These are phyloP conservation scores for Chiua virens DNA, from an alignment of 768 basidiomycete genomes.

Conservation along the genomic window DNA sequence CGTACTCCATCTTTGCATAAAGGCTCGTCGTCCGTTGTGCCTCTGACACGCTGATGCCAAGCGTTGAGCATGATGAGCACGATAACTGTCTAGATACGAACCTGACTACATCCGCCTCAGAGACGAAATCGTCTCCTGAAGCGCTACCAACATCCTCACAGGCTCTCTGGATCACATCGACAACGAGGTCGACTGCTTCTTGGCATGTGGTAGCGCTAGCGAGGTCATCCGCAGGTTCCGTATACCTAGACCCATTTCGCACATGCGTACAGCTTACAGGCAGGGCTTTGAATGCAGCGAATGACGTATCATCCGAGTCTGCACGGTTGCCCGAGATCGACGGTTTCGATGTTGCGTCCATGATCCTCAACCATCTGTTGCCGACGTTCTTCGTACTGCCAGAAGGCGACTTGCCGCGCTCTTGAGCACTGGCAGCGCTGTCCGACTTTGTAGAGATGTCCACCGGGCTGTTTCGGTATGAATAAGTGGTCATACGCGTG, in stretches of 20 bases:
- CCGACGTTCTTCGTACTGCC: conserved; percentile 2
- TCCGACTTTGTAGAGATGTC: conserved; percentile 6
- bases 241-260: conserved; percentile 45
- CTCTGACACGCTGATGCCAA: conserved; percentile 61
- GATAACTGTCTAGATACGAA: conserved; percentile 29
- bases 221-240: conserved; percentile 62
- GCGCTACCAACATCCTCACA: conserved; percentile 61
- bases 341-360: conserved; percentile 29
- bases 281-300: conserved; percentile 78
- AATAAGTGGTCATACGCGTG: conserved; percentile 83
- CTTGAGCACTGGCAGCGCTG: background rate
- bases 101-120: conserved; percentile 78
- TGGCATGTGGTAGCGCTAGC: conserved; percentile 65
- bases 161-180: conserved; percentile 64
- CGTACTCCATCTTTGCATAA: conserved; percentile 92
- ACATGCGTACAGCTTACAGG: conserved; percentile 62
- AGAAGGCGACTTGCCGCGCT: background rate
- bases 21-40: conserved; percentile 84
- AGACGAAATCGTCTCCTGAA: conserved; percentile 48
- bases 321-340: conserved; percentile 36
- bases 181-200: conserved; percentile 75
- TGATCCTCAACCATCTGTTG: conserved; percentile 27
- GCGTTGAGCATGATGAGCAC: background rate
- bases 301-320: conserved; percentile 42
- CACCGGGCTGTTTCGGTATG: conserved; percentile 68